Percentiles rank a stretch among this genome's conserved stretches.
Evolutionary conservation across 2,329 filamentous ascomycete species (phyloP).

Genomic region (Epichloe glyceriae): DNA sequence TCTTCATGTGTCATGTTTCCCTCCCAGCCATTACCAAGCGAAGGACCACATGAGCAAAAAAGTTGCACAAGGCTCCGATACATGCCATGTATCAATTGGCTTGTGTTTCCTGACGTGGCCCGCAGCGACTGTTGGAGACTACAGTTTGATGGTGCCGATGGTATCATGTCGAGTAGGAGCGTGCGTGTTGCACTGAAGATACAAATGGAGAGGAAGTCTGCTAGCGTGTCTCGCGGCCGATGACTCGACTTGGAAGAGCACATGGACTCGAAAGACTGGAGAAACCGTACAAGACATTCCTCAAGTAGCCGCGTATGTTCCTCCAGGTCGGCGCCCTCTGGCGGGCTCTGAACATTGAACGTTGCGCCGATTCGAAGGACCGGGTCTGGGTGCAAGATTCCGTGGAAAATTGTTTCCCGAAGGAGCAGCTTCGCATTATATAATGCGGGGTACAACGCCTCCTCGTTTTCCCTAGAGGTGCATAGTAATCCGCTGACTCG

Average conservation of each 20-base stretch:
- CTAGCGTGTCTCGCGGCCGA: conserved; percentile 34
- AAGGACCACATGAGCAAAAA: conserved; percentile 30
- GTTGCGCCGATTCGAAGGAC: conserved; percentile 22
- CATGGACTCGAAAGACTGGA: conserved; percentile 35
- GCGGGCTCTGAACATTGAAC: conserved; percentile 11
- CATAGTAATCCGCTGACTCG: conserved; percentile 37
- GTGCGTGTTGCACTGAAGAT: conserved; percentile 45
- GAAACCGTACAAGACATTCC: conserved; percentile 36
- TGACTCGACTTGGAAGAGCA: conserved; percentile 24
- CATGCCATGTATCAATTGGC: conserved; percentile 4
- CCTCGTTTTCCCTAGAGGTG: conserved; percentile 33
- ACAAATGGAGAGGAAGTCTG: conserved; percentile 41
- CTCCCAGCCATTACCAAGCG: conserved; percentile 30
- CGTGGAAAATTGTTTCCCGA: conserved; percentile 41
- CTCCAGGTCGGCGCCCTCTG: conserved; percentile 32
- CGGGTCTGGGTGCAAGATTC: conserved; percentile 36
- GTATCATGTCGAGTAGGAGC: conserved; percentile 32
- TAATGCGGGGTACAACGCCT: conserved; percentile 34
- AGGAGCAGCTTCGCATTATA: conserved; percentile 42
- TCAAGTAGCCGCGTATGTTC: conserved; percentile 35
- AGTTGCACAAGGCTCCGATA: conserved; percentile 29
- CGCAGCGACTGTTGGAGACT: neutral
- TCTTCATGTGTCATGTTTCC: conserved; percentile 32
- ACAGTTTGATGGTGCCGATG: neutral
- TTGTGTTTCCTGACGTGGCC: neutral